Base-by-base conservation (phyloP, 1,139 yeast species). In the Nakaseomyces kungkrabaensis region DNA sequence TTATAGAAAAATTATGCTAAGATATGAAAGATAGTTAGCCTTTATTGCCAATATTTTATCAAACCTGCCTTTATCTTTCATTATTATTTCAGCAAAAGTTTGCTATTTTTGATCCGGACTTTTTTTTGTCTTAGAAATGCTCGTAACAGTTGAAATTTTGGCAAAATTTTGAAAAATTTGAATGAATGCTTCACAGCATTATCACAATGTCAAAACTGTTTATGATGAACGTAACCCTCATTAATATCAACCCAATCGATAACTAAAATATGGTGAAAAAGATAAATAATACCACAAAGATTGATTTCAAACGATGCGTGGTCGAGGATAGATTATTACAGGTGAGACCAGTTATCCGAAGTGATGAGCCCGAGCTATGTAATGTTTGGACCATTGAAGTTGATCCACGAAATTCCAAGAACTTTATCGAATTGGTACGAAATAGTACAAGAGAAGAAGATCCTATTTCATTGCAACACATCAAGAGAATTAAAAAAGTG, bases 311-410 rank as follows among this genome's bases (percentile, higher is more conserved):
- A 37, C 69, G 63, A 8, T 74, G 82, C 7, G 65, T 77, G 0
- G 64, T 82, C 4, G 76, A 77, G 53, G 73, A 70, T 0, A 62
- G 66, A 9, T 68, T 82, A 26, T 70, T 75, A 51, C 85, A 82
- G 55, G 64, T 82, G 2, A 62, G 17, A 72, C 75, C 44, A 11
- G 25, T 13, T 24, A 8, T 34, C 13, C 45, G 24, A 45, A 51
- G 33, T 33, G 46, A 44, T 33, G 25, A 26, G 45, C 47, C 42
- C 32, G 44, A 41, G 25, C 11, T 48, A 59, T 66, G 73, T 3
- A 66, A 69, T 4, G 82, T 77, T 1, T 86, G 95, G 94, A 70
- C 78, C 1, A 67, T 76, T 5, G 66, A 66, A 31, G 72, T 80
- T 6, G 63, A 71, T 6, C 78, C 84, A 0, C 63, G 59, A 51